Percentiles rank a stretch among this genome's conserved stretches.
Conservation (phyloP, 179 eudicot species). For the Beta corolliflora region DNA sequence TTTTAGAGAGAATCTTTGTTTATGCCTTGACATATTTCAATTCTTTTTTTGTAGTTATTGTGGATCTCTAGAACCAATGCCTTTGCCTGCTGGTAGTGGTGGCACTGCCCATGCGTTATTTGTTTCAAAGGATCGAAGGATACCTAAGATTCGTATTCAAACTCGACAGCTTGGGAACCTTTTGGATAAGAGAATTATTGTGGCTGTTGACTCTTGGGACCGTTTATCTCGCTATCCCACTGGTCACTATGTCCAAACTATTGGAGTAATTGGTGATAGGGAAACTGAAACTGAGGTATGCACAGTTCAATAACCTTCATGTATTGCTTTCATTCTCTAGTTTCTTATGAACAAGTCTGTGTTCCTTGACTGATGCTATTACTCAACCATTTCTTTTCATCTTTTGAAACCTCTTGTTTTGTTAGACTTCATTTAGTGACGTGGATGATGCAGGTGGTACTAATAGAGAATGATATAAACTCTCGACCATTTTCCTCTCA, state of each 20-base stretch:
- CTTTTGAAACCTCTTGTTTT: background rate
- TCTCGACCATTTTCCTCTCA: slow-evolving; percentile 88
- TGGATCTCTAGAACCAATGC: slow-evolving; percentile 98
- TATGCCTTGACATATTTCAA: slow-evolving; percentile 16
- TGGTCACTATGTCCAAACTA: slow-evolving; percentile 94
- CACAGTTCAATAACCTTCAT: background rate
- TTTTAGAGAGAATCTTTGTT: background rate
- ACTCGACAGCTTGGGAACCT: slow-evolving; percentile 98
- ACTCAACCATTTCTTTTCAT: background rate
- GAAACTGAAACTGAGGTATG: slow-evolving; percentile 96
- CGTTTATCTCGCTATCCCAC: slow-evolving; percentile 86
- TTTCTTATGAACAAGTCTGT: slow-evolving; percentile 5
- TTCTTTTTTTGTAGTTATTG: slow-evolving; percentile 70
- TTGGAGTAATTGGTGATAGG: slow-evolving; percentile 90
- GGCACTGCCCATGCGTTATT: slow-evolving; percentile 89
- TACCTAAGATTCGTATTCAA: slow-evolving; percentile 95
- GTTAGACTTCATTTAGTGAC: slow-evolving; percentile 19
- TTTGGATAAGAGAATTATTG: slow-evolving; percentile 89
- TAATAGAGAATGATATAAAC: slow-evolving; percentile 94
- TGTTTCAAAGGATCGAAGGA: slow-evolving; percentile 92
- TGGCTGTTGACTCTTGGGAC: slow-evolving; percentile 99
- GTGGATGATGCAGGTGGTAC: slow-evolving; percentile 70
- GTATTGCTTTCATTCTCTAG: background rate
- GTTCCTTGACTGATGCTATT: slow-evolving; percentile 14
- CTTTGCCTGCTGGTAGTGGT: slow-evolving; percentile 95